Evolutionary conservation across 495 filamentous ascomycete genomes (phyloP).

Genomic region (Aspergillus mulundensis): DNA sequence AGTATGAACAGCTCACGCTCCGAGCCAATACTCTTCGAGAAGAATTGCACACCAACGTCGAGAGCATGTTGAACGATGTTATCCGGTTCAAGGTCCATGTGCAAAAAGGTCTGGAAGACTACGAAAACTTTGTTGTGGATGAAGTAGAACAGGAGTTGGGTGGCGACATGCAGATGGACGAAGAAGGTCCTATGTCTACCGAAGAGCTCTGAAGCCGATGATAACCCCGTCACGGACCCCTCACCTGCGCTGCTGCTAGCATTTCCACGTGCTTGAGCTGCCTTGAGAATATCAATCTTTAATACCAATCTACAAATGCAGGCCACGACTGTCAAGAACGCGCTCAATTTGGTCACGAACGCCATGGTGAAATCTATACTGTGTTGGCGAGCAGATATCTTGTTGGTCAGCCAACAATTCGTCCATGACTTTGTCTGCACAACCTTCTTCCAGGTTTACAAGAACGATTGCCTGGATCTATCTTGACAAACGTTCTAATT

Average conservation of each 20-base stretch:
- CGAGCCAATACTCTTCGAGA: constrained; percentile 80
- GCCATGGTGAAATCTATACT: background rate
- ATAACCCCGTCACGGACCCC: background rate
- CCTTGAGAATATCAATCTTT: too few species aligned
- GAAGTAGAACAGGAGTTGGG: constrained; percentile 83
- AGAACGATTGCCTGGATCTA: background rate
- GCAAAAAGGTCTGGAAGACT: constrained; percentile 85
- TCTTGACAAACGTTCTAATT: background rate
- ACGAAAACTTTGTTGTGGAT: constrained; percentile 85
- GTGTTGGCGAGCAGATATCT: background rate
- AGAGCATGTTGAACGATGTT: constrained; percentile 92
- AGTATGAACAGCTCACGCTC: constrained; percentile 90
- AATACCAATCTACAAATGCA: background rate
- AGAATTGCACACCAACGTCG: constrained; percentile 92
- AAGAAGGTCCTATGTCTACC: constrained; percentile 15
- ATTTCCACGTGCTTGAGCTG: background rate
- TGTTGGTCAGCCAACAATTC: background rate
- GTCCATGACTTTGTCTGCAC: background rate
- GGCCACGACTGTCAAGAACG: background rate
- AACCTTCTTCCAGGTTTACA: background rate
- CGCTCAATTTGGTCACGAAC: background rate
- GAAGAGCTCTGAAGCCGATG: constrained; percentile 27
- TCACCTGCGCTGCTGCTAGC: background rate
- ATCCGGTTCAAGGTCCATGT: constrained; percentile 98
- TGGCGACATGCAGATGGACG: constrained; percentile 33